Conservation (phyloP, 139 green algal genomes). For the Chlorella sp. region DNA sequence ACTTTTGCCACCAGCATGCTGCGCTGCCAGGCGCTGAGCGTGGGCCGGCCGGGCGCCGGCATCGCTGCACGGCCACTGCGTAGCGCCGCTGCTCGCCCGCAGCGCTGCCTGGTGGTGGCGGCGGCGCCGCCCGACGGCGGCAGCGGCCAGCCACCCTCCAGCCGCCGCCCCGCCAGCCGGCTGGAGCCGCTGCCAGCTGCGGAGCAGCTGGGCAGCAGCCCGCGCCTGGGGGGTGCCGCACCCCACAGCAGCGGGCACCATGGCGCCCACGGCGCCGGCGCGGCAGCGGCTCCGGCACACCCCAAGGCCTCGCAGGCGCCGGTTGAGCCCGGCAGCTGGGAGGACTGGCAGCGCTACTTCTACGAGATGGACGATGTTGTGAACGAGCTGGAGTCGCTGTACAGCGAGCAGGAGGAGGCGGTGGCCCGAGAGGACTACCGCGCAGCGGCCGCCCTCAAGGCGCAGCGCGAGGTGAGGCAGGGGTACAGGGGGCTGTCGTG, state of each 20-base stretch:
- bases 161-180: too few species aligned
- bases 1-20: background rate
- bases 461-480: background rate
- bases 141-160: too few species aligned
- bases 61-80: background rate
- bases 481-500: background rate
- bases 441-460: conserved; percentile 34
- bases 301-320: background rate
- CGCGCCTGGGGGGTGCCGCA: too few species aligned
- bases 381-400: conserved; percentile 20
- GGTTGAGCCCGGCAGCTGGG: conserved; percentile 20
- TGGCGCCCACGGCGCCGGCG: background rate
- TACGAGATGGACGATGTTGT: conserved; percentile 23
- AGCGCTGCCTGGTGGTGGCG: background rate
- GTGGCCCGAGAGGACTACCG: conserved; percentile 45
- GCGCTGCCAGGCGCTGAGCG: background rate
- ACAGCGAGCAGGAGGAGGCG: conserved; percentile 37
- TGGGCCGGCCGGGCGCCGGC: background rate
- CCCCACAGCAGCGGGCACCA: background rate
- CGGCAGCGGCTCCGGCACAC: background rate
- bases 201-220: too few species aligned
- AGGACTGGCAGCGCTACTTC: conserved; percentile 19
- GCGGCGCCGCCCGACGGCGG: too few species aligned
- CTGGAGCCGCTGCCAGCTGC: background rate
- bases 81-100: too few species aligned